phyloP scores from a whole-genome alignment of 2,329 filamentous ascomycete genomes.

The Westerdykella ornata region DNA sequence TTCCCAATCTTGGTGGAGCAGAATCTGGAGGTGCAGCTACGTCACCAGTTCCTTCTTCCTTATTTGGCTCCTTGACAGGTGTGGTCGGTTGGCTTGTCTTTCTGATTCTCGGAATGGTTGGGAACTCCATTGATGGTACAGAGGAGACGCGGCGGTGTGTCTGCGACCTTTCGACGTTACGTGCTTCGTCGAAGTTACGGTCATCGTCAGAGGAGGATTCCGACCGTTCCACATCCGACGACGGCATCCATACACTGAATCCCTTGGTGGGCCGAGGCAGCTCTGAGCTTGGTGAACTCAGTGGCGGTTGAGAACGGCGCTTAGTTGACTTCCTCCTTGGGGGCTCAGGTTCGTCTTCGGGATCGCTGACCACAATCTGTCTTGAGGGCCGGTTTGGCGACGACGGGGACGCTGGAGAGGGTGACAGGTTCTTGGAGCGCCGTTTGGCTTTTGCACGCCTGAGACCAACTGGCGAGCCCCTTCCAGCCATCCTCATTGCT shows the following conservation, averaged over 20 bases:
- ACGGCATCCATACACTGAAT: conserved; percentile 47
- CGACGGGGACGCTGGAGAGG: conserved; percentile 16
- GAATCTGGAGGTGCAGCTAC: conserved; percentile 19
- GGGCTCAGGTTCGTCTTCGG: conserved; percentile 17
- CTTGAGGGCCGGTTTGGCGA: conserved; percentile 25
- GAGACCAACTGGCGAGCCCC: conserved; percentile 27
- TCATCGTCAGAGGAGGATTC: conserved; percentile 8
- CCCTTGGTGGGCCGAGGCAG: conserved; percentile 33
- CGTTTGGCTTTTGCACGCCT: conserved; percentile 38
- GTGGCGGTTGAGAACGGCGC: conserved; percentile 16
- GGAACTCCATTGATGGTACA: conserved; percentile 43
- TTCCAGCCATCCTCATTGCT: conserved; percentile 27
- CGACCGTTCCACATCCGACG: conserved; percentile 31
- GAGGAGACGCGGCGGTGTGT: conserved; percentile 44
- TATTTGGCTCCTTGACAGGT: conserved; percentile 16
- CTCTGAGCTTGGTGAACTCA: conserved; percentile 18
- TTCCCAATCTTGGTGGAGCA: conserved; percentile 26
- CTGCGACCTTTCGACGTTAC: conserved; percentile 27
- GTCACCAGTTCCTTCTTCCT: conserved; percentile 4
- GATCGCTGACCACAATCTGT: conserved; percentile 33
- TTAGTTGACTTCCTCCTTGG: conserved; percentile 28
- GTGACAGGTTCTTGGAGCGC: conserved; percentile 26
- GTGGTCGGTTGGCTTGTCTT: conserved; percentile 38
- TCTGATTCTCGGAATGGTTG: conserved; percentile 41
- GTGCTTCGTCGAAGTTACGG: conserved; percentile 20